Evolutionary conservation across 2,329 filamentous ascomycete genomes (phyloP).

Genomic region (Xylariaceae sp.): DNA sequence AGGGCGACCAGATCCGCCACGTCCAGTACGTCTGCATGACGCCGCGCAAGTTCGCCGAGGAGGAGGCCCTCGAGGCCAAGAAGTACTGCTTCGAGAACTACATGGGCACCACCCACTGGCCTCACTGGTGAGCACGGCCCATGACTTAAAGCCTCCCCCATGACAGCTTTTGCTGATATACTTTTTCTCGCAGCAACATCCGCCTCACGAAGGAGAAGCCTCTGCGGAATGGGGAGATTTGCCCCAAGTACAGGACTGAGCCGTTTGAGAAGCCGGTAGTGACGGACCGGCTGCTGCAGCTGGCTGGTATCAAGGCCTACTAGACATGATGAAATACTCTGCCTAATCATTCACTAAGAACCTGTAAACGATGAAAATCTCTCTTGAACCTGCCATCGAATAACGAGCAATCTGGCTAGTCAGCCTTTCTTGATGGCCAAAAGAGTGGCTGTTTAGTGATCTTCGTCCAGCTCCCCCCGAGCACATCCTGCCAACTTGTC

Average conservation of each 20-base stretch:
- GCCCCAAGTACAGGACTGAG: constrained; percentile 24
- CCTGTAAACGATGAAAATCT: too few relatives aligned
- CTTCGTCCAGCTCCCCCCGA: too few relatives aligned
- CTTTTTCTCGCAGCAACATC: constrained; percentile 26
- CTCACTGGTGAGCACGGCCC: constrained; percentile 19
- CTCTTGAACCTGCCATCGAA: too few relatives aligned
- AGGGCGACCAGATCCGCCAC: constrained; percentile 27
- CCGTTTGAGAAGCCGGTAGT: constrained; percentile 30
- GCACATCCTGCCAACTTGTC: too few relatives aligned
- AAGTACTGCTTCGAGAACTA: constrained; percentile 25
- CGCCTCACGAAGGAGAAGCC: constrained; percentile 25
- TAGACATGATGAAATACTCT: too few relatives aligned
- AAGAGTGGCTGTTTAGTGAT: too few relatives aligned
- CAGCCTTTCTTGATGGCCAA: too few relatives aligned
- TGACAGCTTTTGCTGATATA: too few relatives aligned
- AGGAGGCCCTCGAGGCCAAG: constrained; percentile 26
- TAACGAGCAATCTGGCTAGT: too few relatives aligned
- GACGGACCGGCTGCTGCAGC: constrained; percentile 24
- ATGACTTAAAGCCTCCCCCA: too few relatives aligned
- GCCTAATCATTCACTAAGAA: too few relatives aligned
- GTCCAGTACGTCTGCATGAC: constrained; percentile 32
- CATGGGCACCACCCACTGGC: constrained; percentile 31
- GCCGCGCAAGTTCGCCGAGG: constrained; percentile 26
- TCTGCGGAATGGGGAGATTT: constrained; percentile 23
- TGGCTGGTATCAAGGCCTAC: constrained; percentile 27